A percentile compares a stretch with the other conserved stretches of the same genome.
Evolutionary conservation across 345 rosid genomes (phyloP).

Genomic region (Melaleuca quinquenervia): DNA sequence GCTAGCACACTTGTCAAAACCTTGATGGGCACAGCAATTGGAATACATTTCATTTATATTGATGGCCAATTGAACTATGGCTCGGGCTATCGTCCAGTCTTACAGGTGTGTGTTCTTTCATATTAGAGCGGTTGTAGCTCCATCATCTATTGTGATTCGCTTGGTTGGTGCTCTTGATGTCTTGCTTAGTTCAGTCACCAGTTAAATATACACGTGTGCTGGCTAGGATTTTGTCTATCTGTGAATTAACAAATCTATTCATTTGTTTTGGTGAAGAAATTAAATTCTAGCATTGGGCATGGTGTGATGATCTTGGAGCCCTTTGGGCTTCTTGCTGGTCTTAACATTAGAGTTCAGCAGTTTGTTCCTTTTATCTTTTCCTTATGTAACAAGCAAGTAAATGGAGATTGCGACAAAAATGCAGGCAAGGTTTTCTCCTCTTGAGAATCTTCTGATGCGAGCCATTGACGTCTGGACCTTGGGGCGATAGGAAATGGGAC

Average conservation of each 20-base stretch:
- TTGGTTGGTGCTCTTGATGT: background rate
- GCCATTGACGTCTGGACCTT: background rate
- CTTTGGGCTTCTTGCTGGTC: background rate
- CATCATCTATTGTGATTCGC: background rate
- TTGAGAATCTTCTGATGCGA: background rate
- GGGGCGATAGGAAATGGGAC: background rate
- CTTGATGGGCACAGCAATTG: background rate
- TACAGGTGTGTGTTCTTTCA: background rate
- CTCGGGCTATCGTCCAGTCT: background rate
- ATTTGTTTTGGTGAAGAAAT: background rate
- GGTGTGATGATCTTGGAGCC: background rate
- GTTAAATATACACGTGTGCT: background rate
- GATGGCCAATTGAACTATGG: background rate
- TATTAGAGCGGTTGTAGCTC: background rate
- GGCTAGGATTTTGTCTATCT: background rate
- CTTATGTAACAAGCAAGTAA: background rate
- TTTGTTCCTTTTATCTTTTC: background rate
- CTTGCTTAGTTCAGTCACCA: background rate
- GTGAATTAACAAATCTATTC: background rate
- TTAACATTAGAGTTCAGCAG: background rate
- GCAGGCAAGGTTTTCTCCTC: background rate
- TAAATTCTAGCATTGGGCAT: background rate
- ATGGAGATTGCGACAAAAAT: background rate
- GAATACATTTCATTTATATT: background rate
- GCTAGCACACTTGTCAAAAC: background rate